These are phyloP conservation scores for Metschnikowia gruessii DNA, from an alignment of 805 yeast genomes.

Conservation along the genomic window DNA sequence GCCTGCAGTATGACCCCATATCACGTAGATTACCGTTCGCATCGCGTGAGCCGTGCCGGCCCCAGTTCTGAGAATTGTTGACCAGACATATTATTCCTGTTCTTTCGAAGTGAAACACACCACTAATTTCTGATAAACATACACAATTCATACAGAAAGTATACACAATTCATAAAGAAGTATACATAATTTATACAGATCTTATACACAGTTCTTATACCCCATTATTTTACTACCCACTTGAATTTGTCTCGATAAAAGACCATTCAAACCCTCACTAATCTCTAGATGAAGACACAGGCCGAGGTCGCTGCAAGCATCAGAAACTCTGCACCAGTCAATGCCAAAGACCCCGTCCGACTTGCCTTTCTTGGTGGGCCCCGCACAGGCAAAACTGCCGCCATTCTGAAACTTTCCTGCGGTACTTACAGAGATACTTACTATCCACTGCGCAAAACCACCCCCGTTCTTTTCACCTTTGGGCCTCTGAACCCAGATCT, in stretches of 20 bases:
- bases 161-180: too few species aligned
- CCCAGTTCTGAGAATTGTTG: background rate
- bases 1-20: too few species aligned
- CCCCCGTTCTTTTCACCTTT: slow-evolving; percentile 56
- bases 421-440: slow-evolving; percentile 61
- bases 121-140: too few species aligned
- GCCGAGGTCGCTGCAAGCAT: slow-evolving; percentile 8
- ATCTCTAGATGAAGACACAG: slow-evolving; percentile 5
- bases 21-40: background rate
- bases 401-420: slow-evolving; percentile 47
- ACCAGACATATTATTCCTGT: too few species aligned
- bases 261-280: too few species aligned
- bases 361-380: slow-evolving; percentile 61
- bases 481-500: slow-evolving; percentile 32
- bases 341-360: slow-evolving; percentile 43
- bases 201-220: too few species aligned
- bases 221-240: too few species aligned
- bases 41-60: background rate
- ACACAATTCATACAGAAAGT: too few species aligned
- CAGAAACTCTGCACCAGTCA: slow-evolving; percentile 9
- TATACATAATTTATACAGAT: too few species aligned
- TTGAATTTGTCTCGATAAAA: too few species aligned
- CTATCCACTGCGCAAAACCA: slow-evolving; percentile 67
- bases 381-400: slow-evolving; percentile 58
- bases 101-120: too few species aligned